Conservation (phyloP, 306 rosid genomes). For the Sophora flavescens region DNA sequence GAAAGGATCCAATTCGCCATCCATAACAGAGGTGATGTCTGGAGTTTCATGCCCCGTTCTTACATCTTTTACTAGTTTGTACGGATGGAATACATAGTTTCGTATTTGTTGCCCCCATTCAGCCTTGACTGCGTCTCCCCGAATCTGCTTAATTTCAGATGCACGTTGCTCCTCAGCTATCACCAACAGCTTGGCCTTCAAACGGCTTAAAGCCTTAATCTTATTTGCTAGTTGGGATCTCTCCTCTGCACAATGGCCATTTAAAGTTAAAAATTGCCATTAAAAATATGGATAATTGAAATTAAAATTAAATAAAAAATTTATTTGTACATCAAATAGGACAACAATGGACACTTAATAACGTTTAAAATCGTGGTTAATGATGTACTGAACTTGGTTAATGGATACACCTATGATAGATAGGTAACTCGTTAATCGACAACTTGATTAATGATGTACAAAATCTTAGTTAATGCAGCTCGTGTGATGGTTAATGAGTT, state of each 20-base stretch:
- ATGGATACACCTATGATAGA: too few relatives aligned
- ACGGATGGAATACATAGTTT: slow-evolving; percentile 95
- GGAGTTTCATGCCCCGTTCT: slow-evolving; percentile 84
- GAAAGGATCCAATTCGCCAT: slow-evolving; percentile 90
- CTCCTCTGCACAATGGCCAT: slow-evolving; percentile 71
- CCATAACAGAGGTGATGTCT: slow-evolving; percentile 87
- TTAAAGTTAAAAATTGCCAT: slow-evolving; percentile 29
- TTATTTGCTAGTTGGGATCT: slow-evolving; percentile 93
- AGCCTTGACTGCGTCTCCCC: slow-evolving; percentile 93
- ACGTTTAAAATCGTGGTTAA: too few relatives aligned
- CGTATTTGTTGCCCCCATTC: slow-evolving; percentile 99
- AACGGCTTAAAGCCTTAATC: slow-evolving; percentile 81
- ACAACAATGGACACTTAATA: too few relatives aligned
- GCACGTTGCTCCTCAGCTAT: slow-evolving; percentile 94
- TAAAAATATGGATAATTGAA: background rate
- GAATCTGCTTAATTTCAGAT: slow-evolving; percentile 87
- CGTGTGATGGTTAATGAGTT: too few relatives aligned
- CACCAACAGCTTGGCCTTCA: slow-evolving; percentile 91
- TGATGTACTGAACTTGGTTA: too few relatives aligned
- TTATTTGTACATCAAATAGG: too few relatives aligned
- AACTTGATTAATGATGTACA: too few relatives aligned
- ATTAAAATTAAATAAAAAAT: too few relatives aligned
- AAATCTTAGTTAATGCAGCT: too few relatives aligned
- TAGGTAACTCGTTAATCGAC: too few relatives aligned
- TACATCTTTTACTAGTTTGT: slow-evolving; percentile 94